phyloP scores from a whole-genome alignment of 768 basidiomycete genomes.

The Tephrocybe sp. region DNA sequence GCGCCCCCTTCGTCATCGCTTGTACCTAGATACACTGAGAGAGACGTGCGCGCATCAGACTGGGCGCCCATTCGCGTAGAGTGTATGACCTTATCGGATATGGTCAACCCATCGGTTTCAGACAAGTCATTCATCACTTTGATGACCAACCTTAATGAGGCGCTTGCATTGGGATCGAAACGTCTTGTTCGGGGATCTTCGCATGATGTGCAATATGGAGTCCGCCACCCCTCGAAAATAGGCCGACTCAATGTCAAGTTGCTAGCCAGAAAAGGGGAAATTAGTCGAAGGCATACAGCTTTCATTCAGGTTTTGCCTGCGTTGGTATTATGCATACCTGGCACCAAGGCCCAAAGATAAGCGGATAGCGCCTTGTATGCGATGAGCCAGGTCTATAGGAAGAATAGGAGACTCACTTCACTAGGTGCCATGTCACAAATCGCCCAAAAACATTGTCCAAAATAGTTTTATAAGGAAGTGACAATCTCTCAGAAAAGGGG shows the following conservation, averaged over 20 bases:
- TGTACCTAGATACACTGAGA: slow-evolving; percentile 24
- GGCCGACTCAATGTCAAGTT: slow-evolving; percentile 52
- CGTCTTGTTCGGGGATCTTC: slow-evolving; percentile 46
- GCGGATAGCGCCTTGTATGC: slow-evolving; percentile 63
- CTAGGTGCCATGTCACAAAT: slow-evolving; percentile 58
- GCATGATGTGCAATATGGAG: slow-evolving; percentile 51
- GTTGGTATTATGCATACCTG: slow-evolving; percentile 39
- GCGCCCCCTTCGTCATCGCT: slow-evolving; percentile 11
- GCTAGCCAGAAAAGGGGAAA: slow-evolving; percentile 36
- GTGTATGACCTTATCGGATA: slow-evolving; percentile 25
- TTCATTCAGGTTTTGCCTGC: slow-evolving; percentile 3
- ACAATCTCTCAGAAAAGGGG: slow-evolving; percentile 56
- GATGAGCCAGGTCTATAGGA: not conserved
- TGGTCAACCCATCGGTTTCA: not conserved
- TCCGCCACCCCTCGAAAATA: slow-evolving; percentile 48
- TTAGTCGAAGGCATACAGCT: not conserved
- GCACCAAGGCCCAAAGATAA: slow-evolving; percentile 72
- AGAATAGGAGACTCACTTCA: slow-evolving; percentile 41
- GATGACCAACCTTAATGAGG: slow-evolving; percentile 44
- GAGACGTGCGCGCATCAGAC: slow-evolving; percentile 25
- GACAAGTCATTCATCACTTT: not conserved
- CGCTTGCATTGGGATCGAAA: slow-evolving; percentile 47
- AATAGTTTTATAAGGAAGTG: slow-evolving; percentile 53
- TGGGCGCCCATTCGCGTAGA: slow-evolving; percentile 26
- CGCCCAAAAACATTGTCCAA: slow-evolving; percentile 53